Base-by-base conservation (phyloP, 495 filamentous ascomycete genomes). In the Trichoderma orchidacearum region DNA sequence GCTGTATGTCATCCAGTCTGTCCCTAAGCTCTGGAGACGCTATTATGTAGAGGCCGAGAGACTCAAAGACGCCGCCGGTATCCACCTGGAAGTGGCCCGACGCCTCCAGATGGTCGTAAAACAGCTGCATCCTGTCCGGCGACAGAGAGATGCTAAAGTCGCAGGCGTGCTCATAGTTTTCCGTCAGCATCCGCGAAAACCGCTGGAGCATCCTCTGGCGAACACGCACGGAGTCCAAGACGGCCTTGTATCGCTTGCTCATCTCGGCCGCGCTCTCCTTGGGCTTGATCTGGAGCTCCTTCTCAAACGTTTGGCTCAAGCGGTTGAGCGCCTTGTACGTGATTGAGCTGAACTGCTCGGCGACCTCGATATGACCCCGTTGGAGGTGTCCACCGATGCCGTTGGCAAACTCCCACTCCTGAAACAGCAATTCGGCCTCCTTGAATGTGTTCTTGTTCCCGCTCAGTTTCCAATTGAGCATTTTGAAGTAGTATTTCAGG, bases 371-470 rank as follows among this genome's bases (percentile, higher is more conserved):
- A 70, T 97, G 91, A 55, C 94, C 93, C 36, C 88, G 88, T 52
- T 92, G 84, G 34, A 98, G 78, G 62, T 89, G 86, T 23, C 85
- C 80, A 12, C 91, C 93, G 58, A 97, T 86, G 56, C 90, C 85
- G 63, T 96, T 96, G 1, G 86, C 90, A 60, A 96, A 97, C 27
- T 85, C 86, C 92, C 93, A 98, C 68, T 97, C 93, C 62, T 96
- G 91, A 64, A 96, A 92, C 30, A 98, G 72, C 59, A 98, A 88
- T 70, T 98, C 93, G 12, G 93, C 93, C 64, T 97, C 93, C 66
- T 97, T 97, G 78, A 97, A 97, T 0, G 93, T 96, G 69, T 97
- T 98, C 66, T 95, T 96, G 72, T 96, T 97, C 45, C 90, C 88
- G 64, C 89, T 90, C 48, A 98, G 74, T 66, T 96, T 96, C 87